Base-by-base conservation (phyloP, 441 rosid species). In the Brassica balearica region DNA sequence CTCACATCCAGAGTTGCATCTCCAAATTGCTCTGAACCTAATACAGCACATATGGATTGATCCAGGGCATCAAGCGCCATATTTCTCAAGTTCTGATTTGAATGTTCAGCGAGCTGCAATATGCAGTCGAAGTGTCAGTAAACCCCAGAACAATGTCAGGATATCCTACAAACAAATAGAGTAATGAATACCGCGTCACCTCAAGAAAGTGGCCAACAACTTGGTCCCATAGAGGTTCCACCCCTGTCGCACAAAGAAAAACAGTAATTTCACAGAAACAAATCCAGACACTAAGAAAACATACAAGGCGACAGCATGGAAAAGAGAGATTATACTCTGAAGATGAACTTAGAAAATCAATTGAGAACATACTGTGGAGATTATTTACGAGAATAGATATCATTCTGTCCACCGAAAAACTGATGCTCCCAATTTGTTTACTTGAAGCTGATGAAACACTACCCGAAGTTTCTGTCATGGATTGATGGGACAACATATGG, bases 51-150 rank as follows among this genome's bases (percentile, higher is more conserved):
- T 80, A 96, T 94, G 72, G 99, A 96, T 76, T 84, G 91, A 87
- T 96, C 99, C 79, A 96, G 84, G 15, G 98, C 98, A 89, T 92
- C 94, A 81, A 94, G 91, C 71, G 95, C 98, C 91, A 92, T 88
- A 80, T 87, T 92, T 80, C 98, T 85, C 67, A 94, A 78, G 76
- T 85, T 90, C 82, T 88, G 96, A 86, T 90, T 96, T 67, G 95
- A 82, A 86, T 89, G 90, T 77, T 88, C 90, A 69, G 97, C 97
- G 72, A 96, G 99, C 99, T 96, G 94, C 89, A 88, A 73, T 69
- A 84, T 48, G 68, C 78, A 71, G 58, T 80, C 80, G 61, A 71
- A 68, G 75, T 68, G 85, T 87, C 76, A 87, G 75, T 46, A 81
- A 82, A 68, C 73, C 62, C 68, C 32, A 69, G 61, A 76, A 77